Conservation (phyloP, 202 grass and related monocot genomes). For the Dendrocalamus latiflorus region DNA sequence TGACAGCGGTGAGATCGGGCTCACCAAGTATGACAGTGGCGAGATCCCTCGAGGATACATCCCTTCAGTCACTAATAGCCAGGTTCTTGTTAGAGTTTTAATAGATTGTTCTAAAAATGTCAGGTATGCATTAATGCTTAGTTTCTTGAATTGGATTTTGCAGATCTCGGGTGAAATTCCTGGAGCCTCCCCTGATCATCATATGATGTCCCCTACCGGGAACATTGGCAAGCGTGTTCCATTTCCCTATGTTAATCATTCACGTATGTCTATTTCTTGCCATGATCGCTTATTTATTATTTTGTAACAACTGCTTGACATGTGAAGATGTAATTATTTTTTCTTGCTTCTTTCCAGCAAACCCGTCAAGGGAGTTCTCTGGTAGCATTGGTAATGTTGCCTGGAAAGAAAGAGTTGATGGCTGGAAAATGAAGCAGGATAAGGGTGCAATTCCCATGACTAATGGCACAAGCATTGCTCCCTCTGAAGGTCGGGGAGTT, state of each 20-base stretch:
- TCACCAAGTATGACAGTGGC: conserved; percentile 79
- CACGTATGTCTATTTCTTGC: conserved; percentile 48
- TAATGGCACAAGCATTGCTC: conserved; percentile 92
- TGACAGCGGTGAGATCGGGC: conserved; percentile 86
- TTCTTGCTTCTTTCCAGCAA: conserved; percentile 49
- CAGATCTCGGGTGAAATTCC: conserved; percentile 93
- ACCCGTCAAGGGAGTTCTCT: conserved; percentile 91
- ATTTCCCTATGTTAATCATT: conserved; percentile 83
- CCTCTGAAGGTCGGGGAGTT: conserved; percentile 87
- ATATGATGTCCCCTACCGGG: conserved; percentile 96
- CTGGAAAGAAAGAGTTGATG: conserved; percentile 99
- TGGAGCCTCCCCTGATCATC: conserved; percentile 89
- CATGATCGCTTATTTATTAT: conserved; percentile 16
- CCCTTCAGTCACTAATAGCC: conserved; percentile 79
- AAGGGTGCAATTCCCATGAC: conserved; percentile 85
- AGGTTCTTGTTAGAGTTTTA: conserved; percentile 32
- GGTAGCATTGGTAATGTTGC: conserved; percentile 96
- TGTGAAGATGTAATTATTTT: conserved; percentile 33
- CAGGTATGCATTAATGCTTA: neutral
- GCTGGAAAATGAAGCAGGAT: conserved; percentile 99
- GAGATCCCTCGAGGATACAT: conserved; percentile 89
- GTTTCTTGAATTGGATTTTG: conserved; percentile 24
- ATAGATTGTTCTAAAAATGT: neutral
- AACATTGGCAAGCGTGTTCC: conserved; percentile 81
- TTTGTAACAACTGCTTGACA: conserved; percentile 19